Evolutionary conservation across 2,329 filamentous ascomycete species (phyloP), one percentile per base, ranked within the genome.

Genomic region (Sporothrix brunneoviolacea): DNA sequence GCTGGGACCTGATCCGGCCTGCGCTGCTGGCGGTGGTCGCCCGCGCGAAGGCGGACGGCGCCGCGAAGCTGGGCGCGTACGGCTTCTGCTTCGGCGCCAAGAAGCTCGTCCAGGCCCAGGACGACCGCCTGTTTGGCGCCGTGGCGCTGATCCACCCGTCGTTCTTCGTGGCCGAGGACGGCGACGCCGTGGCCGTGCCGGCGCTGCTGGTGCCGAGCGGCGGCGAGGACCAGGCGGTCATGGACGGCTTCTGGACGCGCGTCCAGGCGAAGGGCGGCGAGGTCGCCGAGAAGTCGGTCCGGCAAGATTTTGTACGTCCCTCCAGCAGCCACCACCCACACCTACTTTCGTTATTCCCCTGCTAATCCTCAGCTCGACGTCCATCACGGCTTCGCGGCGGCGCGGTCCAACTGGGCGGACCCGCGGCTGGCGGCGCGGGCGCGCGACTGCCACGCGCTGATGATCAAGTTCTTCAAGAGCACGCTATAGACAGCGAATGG

Each of bases 321-420:
- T n/a, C n/a, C n/a, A n/a, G n/a, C n/a, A n/a, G n/a, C n/a, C n/a
- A n/a, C n/a, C n/a, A n/a, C n/a, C n/a, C n/a, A n/a, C n/a, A n/a
- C n/a, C n/a, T n/a, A n/a, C n/a, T n/a, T n/a, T n/a, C n/a, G n/a
- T n/a, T n/a, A n/a, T n/a, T n/a, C n/a, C n/a, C n/a, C n/a, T n/a
- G n/a, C n/a, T n/a, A n/a, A n/a, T n/a, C n/a, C n/a, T n/a, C n/a
- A n/a, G n/a, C n/a, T n/a, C 2, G 47, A 42, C 32, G 24, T 49
- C 15, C 47, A 49, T 18, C 47, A 49, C 38, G 47, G 47, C 36
- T 43, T 43, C 15, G 47, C 38, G 1, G 28, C 38, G 4, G 46
- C 46, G 18, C 46, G 46, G 21, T 48, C 46, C 36, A 41, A 48
- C 37, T 48, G 46, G 45, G 46, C 46, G 19, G 46, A 48, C 16